Percentiles rank a stretch among this genome's conserved stretches.
phyloP scores from a whole-genome alignment of 169 alveolate genomes.

The Plasmodium gaboni region DNA sequence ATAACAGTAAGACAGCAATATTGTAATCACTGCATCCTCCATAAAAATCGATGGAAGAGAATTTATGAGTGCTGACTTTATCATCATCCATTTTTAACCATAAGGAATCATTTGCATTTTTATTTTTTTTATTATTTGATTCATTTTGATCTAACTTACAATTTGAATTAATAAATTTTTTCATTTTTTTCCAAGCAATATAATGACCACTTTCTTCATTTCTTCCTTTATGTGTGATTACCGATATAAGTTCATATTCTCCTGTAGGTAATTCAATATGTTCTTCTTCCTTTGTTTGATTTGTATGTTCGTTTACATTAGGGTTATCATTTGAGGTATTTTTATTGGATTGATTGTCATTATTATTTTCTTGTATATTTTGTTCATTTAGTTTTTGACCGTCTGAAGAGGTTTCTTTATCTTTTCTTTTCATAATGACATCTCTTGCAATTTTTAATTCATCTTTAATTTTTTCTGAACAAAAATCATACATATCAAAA shows the following conservation, averaged over 20 bases:
- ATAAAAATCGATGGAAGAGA: conserved; percentile 89
- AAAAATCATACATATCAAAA: conserved; percentile 93
- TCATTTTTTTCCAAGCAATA: conserved; percentile 94
- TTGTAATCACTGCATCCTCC: conserved; percentile 94
- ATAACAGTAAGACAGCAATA: conserved; percentile 89
- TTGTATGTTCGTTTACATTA: background rate
- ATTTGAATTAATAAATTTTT: conserved; percentile 16
- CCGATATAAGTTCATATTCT: conserved; percentile 93
- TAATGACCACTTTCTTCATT: conserved; percentile 98
- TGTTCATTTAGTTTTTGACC: conserved; percentile 14
- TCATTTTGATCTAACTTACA: conserved; percentile 8
- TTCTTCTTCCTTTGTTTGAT: conserved; percentile 56
- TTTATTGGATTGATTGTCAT: background rate
- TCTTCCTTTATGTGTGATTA: conserved; percentile 98
- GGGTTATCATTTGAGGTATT: no score
- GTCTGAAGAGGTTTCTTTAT: background rate
- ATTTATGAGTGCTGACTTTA: conserved; percentile 85
- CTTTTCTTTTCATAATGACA: conserved; percentile 84
- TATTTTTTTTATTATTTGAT: conserved; percentile 46
- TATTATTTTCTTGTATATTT: background rate
- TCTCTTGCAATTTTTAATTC: conserved; percentile 87
- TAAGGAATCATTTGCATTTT: conserved; percentile 67
- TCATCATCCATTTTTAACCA: conserved; percentile 93
- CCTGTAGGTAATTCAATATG: conserved; percentile 87
- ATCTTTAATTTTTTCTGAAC: conserved; percentile 92